A percentile compares a stretch with the other conserved stretches of the same genome.
phyloP scores from a whole-genome alignment of 2,329 filamentous ascomycete genomes.

The Penicillium psychrosexuale region DNA sequence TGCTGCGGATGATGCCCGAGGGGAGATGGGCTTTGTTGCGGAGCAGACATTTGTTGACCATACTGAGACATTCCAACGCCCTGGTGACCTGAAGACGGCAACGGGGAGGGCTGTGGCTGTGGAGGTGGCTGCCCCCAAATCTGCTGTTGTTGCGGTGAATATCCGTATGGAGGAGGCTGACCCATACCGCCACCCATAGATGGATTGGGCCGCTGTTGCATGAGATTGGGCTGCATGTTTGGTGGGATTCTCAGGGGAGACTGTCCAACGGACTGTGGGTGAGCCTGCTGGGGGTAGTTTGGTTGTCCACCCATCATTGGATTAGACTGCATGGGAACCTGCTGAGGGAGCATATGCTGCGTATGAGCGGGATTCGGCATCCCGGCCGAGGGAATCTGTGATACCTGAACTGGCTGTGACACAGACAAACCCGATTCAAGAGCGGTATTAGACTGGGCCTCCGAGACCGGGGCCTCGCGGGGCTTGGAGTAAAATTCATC shows the following conservation, averaged over 20 bases:
- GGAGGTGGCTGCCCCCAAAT: slow-evolving; percentile 64
- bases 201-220: slow-evolving; percentile 63
- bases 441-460: slow-evolving; percentile 30
- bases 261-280: slow-evolving; percentile 69
- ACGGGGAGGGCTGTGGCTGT: slow-evolving; percentile 61
- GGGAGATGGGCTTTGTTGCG: slow-evolving; percentile 40
- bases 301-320: slow-evolving; percentile 52
- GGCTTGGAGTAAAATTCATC: slow-evolving; percentile 78
- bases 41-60: slow-evolving; percentile 40
- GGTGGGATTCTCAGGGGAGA: slow-evolving; percentile 70
- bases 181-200: slow-evolving; percentile 51
- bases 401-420: slow-evolving; percentile 40
- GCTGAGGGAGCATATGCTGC: slow-evolving; percentile 41
- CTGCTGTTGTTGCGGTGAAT: slow-evolving; percentile 60
- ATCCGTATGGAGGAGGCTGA: slow-evolving; percentile 53
- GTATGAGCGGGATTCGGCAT: slow-evolving; percentile 36
- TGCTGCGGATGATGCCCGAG: slow-evolving; percentile 30
- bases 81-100: slow-evolving; percentile 40
- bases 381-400: slow-evolving; percentile 35
- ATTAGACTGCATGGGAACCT: slow-evolving; percentile 24
- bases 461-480: slow-evolving; percentile 69
- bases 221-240: slow-evolving; percentile 57
- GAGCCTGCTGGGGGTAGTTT: slow-evolving; percentile 67
- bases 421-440: slow-evolving; percentile 36
- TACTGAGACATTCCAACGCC: slow-evolving; percentile 42